Conservation (phyloP, 331 rosid genomes). For the Saraca asoca region DNA sequence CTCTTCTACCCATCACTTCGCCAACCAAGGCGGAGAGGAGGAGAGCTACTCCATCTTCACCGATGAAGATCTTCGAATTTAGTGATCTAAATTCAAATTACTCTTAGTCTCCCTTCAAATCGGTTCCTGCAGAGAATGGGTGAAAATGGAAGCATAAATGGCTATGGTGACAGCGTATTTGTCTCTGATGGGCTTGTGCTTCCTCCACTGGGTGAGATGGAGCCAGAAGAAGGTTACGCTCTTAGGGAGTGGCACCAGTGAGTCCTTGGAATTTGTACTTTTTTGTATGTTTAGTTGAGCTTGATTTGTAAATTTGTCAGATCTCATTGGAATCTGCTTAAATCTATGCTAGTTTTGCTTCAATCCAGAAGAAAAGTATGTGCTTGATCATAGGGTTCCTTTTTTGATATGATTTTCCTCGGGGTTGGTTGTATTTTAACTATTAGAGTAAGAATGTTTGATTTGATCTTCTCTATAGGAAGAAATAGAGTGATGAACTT, state of each 20-base stretch:
- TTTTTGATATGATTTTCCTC: background rate
- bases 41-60: slow-evolving; percentile 59
- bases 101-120: slow-evolving; percentile 73
- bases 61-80: slow-evolving; percentile 58
- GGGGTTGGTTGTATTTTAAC: background rate
- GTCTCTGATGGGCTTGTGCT: slow-evolving; percentile 84
- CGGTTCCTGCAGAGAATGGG: slow-evolving; percentile 70
- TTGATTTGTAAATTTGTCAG: slow-evolving; percentile 26
- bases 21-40: slow-evolving; percentile 49
- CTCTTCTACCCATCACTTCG: slow-evolving; percentile 52
- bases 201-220: slow-evolving; percentile 83
- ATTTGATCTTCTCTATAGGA: slow-evolving; percentile 23
- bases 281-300: slow-evolving; percentile 5
- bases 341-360: slow-evolving; percentile 57
- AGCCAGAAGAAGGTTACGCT: slow-evolving; percentile 80
- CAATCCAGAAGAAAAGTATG: background rate
- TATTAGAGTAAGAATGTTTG: slow-evolving; percentile 3
- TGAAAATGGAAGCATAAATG: slow-evolving; percentile 47
- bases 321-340: slow-evolving; percentile 45
- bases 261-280: slow-evolving; percentile 37
- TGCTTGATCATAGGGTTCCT: slow-evolving; percentile 6
- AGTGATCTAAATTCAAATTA: slow-evolving; percentile 69
- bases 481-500: slow-evolving; percentile 29
- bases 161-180: slow-evolving; percentile 63
- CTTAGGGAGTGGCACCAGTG: slow-evolving; percentile 99